Evolutionary conservation across 1,139 yeast species (phyloP), one percentile per base, ranked within the genome.

Genomic region (Eremothecium cymbalariae): DNA sequence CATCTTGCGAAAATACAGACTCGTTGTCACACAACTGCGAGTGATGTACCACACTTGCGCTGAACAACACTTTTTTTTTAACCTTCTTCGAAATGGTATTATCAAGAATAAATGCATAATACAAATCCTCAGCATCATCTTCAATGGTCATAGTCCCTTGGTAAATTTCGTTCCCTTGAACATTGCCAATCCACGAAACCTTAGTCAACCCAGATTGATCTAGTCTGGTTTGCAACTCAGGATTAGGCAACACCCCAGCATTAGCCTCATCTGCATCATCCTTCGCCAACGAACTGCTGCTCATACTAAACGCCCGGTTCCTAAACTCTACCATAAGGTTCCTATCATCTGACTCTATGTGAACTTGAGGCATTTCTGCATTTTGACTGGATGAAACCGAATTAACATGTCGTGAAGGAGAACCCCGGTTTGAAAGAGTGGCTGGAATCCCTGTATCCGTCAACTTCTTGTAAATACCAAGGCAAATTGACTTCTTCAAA

Each of bases 41-140:
- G 8, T 11, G 31, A 13, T 50, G 46, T 8, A 52, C 50, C 15
- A 58, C 44, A 29, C 50, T 46, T 2, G 53, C 55, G 23, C 79
- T 74, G 57, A 86, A 86, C 38, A 77, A 65, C 1, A 88, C 78
- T 42, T 80, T 83, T 59, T 90, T 90, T 34, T 88, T 77, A 15
- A 77, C 81, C 28, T 80, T 84, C 51, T 84, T 85, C 25, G 95
- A 80, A 47, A 88, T 85, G 1, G 95, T 81, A 57, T 90, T 90
- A 59, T 90, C 97, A 55, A 90, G 80, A 12, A 90, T 80, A 53
- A 90, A 80, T 0, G 96, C 97, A 62, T 74, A 82, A 54, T 77
- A 71, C 8, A 76, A 78, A 24, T 63, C 62, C 15, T 62, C 64
- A 17, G 28, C 19, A 8, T 28, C 20, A 21, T 64, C 62, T 2